Evolutionary conservation across 305 asterid genomes (phyloP).

Genomic region (Rubia balearica): DNA sequence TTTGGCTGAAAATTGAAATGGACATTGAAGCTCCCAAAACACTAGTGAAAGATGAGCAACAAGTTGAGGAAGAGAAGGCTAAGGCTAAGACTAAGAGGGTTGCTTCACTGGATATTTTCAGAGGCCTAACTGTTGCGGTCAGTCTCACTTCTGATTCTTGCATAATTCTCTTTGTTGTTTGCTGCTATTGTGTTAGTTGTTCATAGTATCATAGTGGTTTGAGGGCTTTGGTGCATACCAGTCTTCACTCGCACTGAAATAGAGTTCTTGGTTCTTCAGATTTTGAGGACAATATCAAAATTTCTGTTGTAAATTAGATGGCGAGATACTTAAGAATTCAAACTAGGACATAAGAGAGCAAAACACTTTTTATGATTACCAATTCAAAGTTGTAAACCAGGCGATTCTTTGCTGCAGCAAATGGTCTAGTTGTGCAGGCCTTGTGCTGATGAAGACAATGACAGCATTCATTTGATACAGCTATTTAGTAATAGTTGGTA

Average conservation of each 20-base stretch:
- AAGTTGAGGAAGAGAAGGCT: slow-evolving; percentile 3
- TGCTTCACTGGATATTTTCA: slow-evolving; percentile 60
- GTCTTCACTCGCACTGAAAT: not conserved
- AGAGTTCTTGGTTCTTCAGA: not conserved
- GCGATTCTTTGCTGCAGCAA: not conserved
- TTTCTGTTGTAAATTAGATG: not conserved
- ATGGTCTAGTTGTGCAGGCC: no score
- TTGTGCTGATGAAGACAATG: no score
- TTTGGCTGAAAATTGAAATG: not conserved
- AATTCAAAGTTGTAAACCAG: not conserved
- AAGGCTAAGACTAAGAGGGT: slow-evolving; percentile 38
- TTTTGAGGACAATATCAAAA: not conserved
- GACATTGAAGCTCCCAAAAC: slow-evolving; percentile 27
- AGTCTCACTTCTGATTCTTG: slow-evolving; percentile 2
- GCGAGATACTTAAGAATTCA: not conserved
- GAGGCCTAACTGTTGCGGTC: slow-evolving; percentile 86
- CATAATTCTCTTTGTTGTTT: not conserved
- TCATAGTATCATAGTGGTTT: no score
- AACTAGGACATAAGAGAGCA: not conserved
- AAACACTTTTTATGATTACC: not conserved
- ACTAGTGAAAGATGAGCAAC: not conserved
- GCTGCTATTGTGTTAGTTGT: not conserved
- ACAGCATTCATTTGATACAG: no score
- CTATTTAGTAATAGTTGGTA: no score
- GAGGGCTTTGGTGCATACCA: no score